Conservation (phyloP, 495 filamentous ascomycete genomes). For the Daldinia childiae region DNA sequence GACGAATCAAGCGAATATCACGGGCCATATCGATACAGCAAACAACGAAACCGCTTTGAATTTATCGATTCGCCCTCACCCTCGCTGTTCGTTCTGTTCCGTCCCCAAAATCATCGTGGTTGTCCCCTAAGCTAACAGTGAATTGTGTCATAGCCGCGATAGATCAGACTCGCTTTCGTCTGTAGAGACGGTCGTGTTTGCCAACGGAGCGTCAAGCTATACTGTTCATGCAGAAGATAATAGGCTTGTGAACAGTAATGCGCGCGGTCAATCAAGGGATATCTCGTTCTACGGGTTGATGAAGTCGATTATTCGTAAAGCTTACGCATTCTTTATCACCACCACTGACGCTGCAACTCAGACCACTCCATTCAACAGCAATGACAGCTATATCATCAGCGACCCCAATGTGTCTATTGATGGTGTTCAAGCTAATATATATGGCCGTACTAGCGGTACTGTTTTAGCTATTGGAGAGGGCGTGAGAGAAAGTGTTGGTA, state of each 20-base stretch:
- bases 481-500: not conserved
- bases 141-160: not conserved
- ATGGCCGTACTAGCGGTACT: not conserved
- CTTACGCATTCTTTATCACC: not conserved
- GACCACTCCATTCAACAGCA: not conserved
- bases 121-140: not conserved
- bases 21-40: not conserved
- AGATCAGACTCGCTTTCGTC: not conserved
- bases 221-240: not conserved
- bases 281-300: not conserved
- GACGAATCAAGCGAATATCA: not conserved
- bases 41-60: not conserved
- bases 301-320: not conserved
- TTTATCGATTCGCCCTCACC: not conserved
- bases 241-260: not conserved
- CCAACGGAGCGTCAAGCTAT: not conserved
- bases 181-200: not conserved
- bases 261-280: not conserved
- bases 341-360: not conserved
- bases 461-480: not conserved
- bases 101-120: not conserved
- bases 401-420: not conserved
- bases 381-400: not conserved
- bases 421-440: not conserved
- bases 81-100: not conserved